phyloP scores from a whole-genome alignment of 208 protist species.

The Trypanosoma melophagium region DNA sequence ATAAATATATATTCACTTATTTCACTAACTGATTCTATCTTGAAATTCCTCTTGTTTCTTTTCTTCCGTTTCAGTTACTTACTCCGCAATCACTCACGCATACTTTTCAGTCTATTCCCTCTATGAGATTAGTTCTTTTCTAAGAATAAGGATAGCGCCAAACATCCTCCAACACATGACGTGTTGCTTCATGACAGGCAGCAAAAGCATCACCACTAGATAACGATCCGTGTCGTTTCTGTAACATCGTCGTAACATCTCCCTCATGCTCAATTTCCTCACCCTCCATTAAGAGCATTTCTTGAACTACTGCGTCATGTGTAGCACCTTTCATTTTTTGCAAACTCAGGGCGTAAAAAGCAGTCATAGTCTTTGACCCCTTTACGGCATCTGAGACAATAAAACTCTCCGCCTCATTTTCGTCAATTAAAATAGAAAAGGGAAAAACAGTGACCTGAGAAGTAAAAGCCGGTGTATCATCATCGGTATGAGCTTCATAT shows the following conservation, averaged over 20 bases:
- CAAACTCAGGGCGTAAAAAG: conserved; percentile 15
- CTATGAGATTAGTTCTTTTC: background rate
- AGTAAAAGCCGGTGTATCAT: conserved; percentile 18
- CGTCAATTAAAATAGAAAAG: conserved; percentile 16
- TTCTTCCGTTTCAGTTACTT: no score
- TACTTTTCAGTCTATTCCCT: background rate
- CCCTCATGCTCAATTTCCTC: conserved; percentile 18
- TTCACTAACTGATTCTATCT: no score
- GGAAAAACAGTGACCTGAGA: conserved; percentile 16
- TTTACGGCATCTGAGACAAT: background rate
- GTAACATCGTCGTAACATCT: conserved; percentile 9
- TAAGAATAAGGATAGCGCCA: conserved; percentile 13
- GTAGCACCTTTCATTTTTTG: conserved; percentile 14
- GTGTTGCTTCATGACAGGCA: conserved; percentile 13
- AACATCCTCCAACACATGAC: conserved; percentile 27
- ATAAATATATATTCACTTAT: no score
- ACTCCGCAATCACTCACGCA: no score
- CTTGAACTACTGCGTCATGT: conserved; percentile 17
- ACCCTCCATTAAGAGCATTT: conserved; percentile 30
- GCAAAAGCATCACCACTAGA: background rate
- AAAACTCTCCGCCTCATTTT: background rate
- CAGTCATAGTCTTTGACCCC: conserved; percentile 12
- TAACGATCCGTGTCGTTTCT: background rate
- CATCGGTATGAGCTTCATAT: background rate
- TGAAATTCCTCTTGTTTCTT: no score